Percentiles rank a stretch among this genome's conserved stretches.
These are phyloP conservation scores for Lactarius indigo DNA, from an alignment of 768 basidiomycete species.

Conservation along the genomic window DNA sequence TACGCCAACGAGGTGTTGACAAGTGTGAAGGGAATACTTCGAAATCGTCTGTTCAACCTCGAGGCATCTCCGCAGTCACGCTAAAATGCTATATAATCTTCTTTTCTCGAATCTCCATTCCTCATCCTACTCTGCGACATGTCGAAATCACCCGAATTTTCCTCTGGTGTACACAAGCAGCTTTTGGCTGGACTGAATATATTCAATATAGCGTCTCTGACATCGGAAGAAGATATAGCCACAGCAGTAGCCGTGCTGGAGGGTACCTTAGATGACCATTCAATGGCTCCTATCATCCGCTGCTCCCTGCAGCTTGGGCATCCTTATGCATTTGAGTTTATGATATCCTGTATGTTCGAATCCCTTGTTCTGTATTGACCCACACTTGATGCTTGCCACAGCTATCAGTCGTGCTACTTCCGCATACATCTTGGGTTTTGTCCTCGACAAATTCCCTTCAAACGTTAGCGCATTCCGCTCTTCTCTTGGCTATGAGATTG, in stretches of 20 bases:
- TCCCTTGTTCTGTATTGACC: neutral
- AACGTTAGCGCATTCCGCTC: neutral
- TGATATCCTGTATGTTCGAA: conserved; percentile 2
- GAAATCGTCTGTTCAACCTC: neutral
- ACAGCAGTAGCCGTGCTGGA: conserved; percentile 10
- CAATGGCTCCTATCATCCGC: conserved; percentile 10
- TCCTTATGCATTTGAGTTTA: conserved; percentile 18
- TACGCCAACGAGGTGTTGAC: neutral
- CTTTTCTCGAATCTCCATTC: neutral
- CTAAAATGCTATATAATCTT: neutral
- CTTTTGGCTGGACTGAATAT: conserved; percentile 6
- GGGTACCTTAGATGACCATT: conserved; percentile 6
- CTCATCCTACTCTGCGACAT: neutral
- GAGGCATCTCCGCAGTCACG: conserved; percentile 13
- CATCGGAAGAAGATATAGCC: neutral
- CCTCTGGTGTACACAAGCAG: neutral
- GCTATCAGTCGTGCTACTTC: neutral
- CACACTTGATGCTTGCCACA: neutral
- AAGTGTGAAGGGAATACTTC: neutral
- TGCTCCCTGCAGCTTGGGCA: neutral
- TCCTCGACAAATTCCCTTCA: conserved; percentile 2
- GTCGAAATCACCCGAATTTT: neutral
- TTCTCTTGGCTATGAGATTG: neutral
- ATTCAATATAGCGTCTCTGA: conserved; percentile 7
- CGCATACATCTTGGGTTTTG: neutral